Evolutionary conservation across 2,329 filamentous ascomycete species (phyloP).

Genomic region (Talaromyces funiculosus): DNA sequence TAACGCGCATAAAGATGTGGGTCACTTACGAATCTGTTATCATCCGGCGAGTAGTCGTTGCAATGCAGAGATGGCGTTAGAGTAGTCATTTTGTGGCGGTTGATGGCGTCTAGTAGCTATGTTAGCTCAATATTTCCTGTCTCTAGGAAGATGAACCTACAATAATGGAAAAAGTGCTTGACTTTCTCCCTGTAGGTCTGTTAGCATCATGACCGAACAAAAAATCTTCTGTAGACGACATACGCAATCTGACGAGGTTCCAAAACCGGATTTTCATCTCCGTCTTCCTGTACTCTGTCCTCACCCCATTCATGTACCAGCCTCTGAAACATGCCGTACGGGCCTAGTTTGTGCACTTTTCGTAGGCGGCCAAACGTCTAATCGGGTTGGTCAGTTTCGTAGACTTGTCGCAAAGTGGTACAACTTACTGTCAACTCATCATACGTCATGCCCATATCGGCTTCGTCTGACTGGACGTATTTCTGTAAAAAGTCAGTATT

Average conservation of each 20-base stretch:
- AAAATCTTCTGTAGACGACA: not conserved
- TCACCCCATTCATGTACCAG: slow-evolving; percentile 46
- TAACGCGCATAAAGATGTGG: not conserved
- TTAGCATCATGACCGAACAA: not conserved
- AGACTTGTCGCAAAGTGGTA: no score
- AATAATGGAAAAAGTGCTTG: slow-evolving; percentile 31
- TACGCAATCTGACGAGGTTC: slow-evolving; percentile 14
- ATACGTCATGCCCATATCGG: slow-evolving; percentile 46
- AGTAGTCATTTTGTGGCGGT: slow-evolving; percentile 16
- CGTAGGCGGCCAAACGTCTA: slow-evolving; percentile 38
- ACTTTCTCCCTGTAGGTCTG: slow-evolving; percentile 30
- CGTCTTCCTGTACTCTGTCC: slow-evolving; percentile 9
- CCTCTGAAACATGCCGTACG: slow-evolving; percentile 48
- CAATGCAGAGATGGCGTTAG: slow-evolving; percentile 13
- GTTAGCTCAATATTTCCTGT: not conserved
- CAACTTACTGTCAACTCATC: slow-evolving; percentile 46
- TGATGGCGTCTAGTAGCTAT: slow-evolving; percentile 5
- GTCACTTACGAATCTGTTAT: slow-evolving; percentile 43
- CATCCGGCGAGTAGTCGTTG: slow-evolving; percentile 44
- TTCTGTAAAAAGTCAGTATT: slow-evolving; percentile 25
- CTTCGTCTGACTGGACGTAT: slow-evolving; percentile 43
- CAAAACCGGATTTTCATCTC: slow-evolving; percentile 28
- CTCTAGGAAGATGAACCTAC: not conserved
- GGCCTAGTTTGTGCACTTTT: slow-evolving; percentile 49
- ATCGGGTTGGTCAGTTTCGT: no score